A percentile compares a stretch with the other conserved stretches of the same genome.
Conservation (phyloP, 140 eudicot species). For the Anethum foeniculum region DNA sequence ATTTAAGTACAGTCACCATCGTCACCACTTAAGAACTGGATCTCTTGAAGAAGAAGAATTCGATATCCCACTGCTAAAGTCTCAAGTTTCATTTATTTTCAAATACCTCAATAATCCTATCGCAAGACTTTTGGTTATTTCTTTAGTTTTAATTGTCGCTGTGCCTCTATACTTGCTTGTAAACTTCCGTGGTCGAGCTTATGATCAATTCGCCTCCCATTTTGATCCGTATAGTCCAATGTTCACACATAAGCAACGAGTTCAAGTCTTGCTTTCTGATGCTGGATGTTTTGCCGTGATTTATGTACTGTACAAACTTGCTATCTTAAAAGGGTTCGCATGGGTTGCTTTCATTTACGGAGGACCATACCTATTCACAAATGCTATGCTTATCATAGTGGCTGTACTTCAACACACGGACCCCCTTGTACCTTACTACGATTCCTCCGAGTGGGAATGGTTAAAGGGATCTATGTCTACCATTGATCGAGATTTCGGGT, state of each 20-base stretch:
- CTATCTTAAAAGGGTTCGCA: neutral
- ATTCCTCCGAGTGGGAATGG: neutral
- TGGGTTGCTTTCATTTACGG: neutral
- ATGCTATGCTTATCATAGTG: neutral
- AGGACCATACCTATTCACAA: conserved; percentile 1
- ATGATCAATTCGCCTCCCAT: neutral
- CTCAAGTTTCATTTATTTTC: neutral
- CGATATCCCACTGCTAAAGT: neutral
- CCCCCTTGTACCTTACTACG: neutral
- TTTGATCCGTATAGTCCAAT: neutral
- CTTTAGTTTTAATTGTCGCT: neutral
- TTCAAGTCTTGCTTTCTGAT: neutral
- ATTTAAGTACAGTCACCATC: neutral
- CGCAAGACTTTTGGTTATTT: neutral
- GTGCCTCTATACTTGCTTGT: conserved; percentile 1
- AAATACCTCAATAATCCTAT: neutral
- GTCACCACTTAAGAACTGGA: neutral
- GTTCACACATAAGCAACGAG: neutral
- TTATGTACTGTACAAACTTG: neutral
- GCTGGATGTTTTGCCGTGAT: neutral
- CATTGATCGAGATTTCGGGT: neutral
- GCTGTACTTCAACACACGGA: neutral
- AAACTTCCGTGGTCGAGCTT: neutral
- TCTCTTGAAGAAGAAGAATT: neutral
- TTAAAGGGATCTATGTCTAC: neutral